These are phyloP conservation scores for Yamadazyma scolyti DNA, from an alignment of 805 yeast genomes.

Conservation along the genomic window DNA sequence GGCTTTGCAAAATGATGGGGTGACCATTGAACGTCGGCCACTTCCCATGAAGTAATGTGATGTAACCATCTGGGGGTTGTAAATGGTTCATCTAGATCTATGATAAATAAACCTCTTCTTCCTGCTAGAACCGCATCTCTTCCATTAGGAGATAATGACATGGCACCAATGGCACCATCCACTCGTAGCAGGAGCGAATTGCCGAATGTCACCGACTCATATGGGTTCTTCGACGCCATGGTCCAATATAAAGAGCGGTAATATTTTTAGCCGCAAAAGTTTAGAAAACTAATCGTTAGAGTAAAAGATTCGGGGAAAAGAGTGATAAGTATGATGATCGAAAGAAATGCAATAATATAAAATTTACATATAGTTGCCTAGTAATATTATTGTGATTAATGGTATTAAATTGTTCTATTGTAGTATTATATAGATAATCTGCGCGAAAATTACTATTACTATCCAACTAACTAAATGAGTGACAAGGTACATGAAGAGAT, in stretches of 20 bases:
- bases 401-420: too few relatives aligned
- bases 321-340: too few relatives aligned
- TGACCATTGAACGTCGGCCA: conserved; percentile 98
- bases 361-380: too few relatives aligned
- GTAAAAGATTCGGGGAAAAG: too few relatives aligned
- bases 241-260: too few relatives aligned
- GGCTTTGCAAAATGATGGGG: conserved; percentile 79
- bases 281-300: too few relatives aligned
- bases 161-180: conserved; percentile 89
- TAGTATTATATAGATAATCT: background rate
- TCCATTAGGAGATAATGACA: conserved; percentile 85
- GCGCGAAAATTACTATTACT: background rate
- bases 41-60: conserved; percentile 95
- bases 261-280: too few relatives aligned
- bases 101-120: conserved; percentile 72
- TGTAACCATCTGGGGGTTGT: conserved; percentile 92
- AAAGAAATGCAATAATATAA: too few relatives aligned
- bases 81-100: conserved; percentile 95
- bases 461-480: conserved; percentile 1
- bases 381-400: too few relatives aligned
- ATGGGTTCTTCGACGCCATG: conserved; percentile 16
- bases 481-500: conserved; percentile 13
- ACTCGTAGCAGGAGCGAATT: conserved; percentile 79
- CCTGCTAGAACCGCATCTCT: conserved; percentile 92
- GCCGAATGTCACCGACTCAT: conserved; percentile 62